phyloP scores from a whole-genome alignment of 2,329 filamentous ascomycete species.

The Colletotrichum chlorophyti region DNA sequence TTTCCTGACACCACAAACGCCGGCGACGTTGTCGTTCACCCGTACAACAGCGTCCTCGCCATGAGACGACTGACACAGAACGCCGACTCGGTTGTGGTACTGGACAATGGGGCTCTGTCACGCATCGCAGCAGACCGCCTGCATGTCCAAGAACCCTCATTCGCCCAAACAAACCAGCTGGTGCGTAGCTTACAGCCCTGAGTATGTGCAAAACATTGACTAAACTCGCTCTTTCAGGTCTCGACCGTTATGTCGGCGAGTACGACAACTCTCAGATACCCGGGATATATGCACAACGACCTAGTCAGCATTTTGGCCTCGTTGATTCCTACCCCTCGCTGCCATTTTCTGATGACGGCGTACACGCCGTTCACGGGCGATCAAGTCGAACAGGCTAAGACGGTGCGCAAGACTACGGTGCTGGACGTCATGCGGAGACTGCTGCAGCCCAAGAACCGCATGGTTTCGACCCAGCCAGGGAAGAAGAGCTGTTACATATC shows the following conservation, averaged over 20 bases:
- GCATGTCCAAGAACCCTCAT: conserved; percentile 94
- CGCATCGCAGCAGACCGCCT: conserved; percentile 93
- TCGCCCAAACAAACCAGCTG: conserved; percentile 96
- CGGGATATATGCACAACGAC: conserved; percentile 99
- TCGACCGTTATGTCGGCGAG: conserved; percentile 99
- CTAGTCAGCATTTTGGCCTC: conserved; percentile 96
- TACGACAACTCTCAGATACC: conserved; percentile 94
- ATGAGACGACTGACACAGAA: conserved; percentile 94
- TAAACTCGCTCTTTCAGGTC: conserved; percentile 54
- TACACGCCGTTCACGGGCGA: conserved; percentile 98
- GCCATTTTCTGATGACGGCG: conserved; percentile 97
- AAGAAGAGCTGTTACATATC: conserved; percentile 99
- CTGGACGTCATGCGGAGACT: conserved; percentile 96
- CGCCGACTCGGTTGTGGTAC: conserved; percentile 94
- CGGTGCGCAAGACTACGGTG: conserved; percentile 96
- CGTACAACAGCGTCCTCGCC: conserved; percentile 94
- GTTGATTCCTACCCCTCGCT: conserved; percentile 93
- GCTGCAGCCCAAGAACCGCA: conserved; percentile 97
- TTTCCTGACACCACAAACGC: conserved; percentile 92
- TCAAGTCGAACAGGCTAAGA: conserved; percentile 96
- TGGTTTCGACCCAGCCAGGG: conserved; percentile 94
- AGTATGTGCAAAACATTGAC: neutral
- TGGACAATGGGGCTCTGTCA: conserved; percentile 93
- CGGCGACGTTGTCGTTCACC: conserved; percentile 93
- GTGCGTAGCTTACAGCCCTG: conserved; percentile 50